phyloP scores from a whole-genome alignment of 2,329 filamentous ascomycete genomes.

The Talaromyces pinophilus region DNA sequence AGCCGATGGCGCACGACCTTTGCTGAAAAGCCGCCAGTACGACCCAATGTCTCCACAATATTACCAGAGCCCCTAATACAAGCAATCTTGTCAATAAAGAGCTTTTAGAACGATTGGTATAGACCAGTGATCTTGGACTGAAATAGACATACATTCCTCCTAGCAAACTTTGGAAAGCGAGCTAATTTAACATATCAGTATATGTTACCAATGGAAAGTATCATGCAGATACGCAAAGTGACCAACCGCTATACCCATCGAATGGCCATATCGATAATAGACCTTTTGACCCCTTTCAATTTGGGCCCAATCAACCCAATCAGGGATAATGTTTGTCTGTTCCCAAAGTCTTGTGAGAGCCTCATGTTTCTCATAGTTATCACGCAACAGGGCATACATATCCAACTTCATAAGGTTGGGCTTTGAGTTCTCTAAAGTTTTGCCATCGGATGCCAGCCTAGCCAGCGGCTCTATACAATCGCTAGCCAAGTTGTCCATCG shows the following conservation, averaged over 20 bases:
- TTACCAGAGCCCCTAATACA: slow-evolving; percentile 52
- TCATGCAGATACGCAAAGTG: background rate
- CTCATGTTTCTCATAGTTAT: slow-evolving; percentile 59
- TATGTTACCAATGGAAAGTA: background rate
- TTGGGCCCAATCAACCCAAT: slow-evolving; percentile 78
- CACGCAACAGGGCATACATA: slow-evolving; percentile 62
- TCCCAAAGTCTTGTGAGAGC: slow-evolving; percentile 63
- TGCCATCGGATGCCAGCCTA: background rate
- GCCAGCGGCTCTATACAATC: background rate
- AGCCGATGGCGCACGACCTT: slow-evolving; percentile 66
- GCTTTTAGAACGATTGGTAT: background rate
- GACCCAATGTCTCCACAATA: slow-evolving; percentile 71
- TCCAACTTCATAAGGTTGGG: slow-evolving; percentile 42
- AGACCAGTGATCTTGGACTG: background rate
- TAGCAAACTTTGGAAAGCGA: background rate
- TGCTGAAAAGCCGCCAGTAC: slow-evolving; percentile 72
- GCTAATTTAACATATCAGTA: background rate
- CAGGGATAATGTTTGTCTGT: slow-evolving; percentile 66
- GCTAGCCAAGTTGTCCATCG: slow-evolving; percentile 30
- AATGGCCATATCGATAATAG: slow-evolving; percentile 69
- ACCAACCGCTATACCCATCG: background rate
- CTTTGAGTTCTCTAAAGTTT: background rate
- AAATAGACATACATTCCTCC: background rate
- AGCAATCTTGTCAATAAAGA: background rate
- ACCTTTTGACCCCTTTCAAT: slow-evolving; percentile 73